Base-by-base conservation (phyloP, 2,329 filamentous ascomycete species). In the Penicillium polonicum region DNA sequence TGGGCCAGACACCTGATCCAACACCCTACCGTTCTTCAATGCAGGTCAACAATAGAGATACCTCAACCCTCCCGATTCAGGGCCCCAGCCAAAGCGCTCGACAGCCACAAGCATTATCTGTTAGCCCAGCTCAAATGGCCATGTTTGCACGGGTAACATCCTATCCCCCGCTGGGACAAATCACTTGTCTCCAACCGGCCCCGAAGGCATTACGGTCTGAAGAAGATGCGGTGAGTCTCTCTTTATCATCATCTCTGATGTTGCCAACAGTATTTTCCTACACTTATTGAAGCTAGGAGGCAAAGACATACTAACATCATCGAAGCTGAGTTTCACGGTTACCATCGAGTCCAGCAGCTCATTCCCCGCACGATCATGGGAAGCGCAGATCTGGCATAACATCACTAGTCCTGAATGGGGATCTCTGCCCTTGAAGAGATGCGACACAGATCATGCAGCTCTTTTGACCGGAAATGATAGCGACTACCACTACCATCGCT, bases 351-450 rank as follows among this genome's bases (percentile, higher is more conserved):
- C 88, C 42, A 83, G 84, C 41, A 74, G 72, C 23, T 78, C 78
- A 36, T 82, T 82, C 46, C 79, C 80, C 8, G 76, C 83, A 17
- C 78, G 85, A 60, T 68, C 80, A 21, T 94, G 90, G 88, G 83
- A 94, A 65, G 83, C 91, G 33, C 84, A 84, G 17, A 74, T 95
- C 8, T 96, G 91, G 90, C 85, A 90, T 61, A 86, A 88, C 65
- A 82, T 83, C 51, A 79, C 72, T 36, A 80, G 63, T 79, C 82
- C 85, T 60, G 75, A 74, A 77, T 92, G 80, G 83, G 77, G 69
- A 6, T 82, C 88, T 23, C 78, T 84, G 19, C 76, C 77, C 27
- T 76, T 94, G 3, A 79, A 84, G 52, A 66, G 72, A 33, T 70
- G 70, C 5, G 54, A 61, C 5, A 55, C 63, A 25, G 56, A 69